phyloP scores from a whole-genome alignment of 176 grass and related monocot species.

The Avena insularis region DNA sequence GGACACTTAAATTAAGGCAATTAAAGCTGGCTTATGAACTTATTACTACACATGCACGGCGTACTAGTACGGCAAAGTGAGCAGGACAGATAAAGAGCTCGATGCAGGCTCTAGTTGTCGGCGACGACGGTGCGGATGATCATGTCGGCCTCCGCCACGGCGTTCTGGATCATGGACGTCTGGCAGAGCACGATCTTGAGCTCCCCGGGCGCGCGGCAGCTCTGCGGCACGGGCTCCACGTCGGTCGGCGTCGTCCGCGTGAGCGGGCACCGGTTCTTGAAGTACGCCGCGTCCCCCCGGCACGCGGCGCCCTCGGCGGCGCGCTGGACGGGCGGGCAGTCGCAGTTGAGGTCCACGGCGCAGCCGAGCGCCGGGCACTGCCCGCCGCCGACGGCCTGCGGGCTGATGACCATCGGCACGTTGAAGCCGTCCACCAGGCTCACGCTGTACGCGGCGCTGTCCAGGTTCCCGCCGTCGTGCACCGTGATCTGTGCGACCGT shows the following conservation, averaged over 20 bases:
- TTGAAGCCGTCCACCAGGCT: constrained; percentile 69
- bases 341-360: constrained; percentile 48
- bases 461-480: constrained; percentile 37
- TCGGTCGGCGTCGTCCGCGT: constrained; percentile 50
- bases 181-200: constrained; percentile 60
- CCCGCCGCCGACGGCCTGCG: constrained; percentile 42
- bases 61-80: neutral
- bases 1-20: neutral
- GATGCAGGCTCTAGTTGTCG: constrained; percentile 31
- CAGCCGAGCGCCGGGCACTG: constrained; percentile 51
- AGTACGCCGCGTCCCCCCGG: constrained; percentile 32
- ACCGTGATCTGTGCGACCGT: constrained; percentile 42
- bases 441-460: constrained; percentile 49
- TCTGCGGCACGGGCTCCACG: constrained; percentile 61
- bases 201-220: constrained; percentile 55
- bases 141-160: neutral
- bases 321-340: constrained; percentile 38
- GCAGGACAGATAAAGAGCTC: neutral
- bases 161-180: constrained; percentile 22
- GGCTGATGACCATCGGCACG: constrained; percentile 54
- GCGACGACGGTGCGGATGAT: constrained; percentile 46
- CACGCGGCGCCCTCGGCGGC: constrained; percentile 44
- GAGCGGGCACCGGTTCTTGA: constrained; percentile 47
- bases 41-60: neutral
- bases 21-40: too few species aligned